Evolutionary conservation across 208 protist genomes (phyloP).

Genomic region (Strigomonas galati): DNA sequence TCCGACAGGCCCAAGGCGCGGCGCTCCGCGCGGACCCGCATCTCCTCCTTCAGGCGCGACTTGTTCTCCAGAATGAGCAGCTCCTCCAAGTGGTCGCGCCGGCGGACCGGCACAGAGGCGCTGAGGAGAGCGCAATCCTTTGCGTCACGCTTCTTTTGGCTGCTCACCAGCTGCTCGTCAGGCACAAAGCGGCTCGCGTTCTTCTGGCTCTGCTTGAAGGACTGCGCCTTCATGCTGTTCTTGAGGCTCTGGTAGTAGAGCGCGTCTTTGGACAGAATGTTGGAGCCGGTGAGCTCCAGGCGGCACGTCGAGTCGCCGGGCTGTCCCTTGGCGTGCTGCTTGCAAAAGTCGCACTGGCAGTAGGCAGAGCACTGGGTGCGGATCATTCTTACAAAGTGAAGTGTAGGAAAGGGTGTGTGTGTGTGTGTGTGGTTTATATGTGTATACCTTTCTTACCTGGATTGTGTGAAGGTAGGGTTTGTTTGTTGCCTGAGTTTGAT

Average conservation of each 20-base stretch:
- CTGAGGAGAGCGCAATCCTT: conserved; percentile 60
- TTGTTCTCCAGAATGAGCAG: conserved; percentile 85
- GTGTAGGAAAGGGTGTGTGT: neutral
- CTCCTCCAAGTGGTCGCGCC: conserved; percentile 85
- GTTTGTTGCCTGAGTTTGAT: neutral
- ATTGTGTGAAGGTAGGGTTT: no score
- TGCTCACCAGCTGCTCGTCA: conserved; percentile 80
- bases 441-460: no score
- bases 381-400: conserved; percentile 41
- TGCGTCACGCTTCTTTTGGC: conserved; percentile 51
- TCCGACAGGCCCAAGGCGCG: conserved; percentile 43
- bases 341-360: conserved; percentile 82
- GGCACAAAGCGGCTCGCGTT: conserved; percentile 75
- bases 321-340: neutral
- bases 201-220: conserved; percentile 56
- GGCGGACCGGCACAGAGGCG: conserved; percentile 68
- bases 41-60: conserved; percentile 56
- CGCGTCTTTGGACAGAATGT: conserved; percentile 50
- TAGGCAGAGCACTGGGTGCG: conserved; percentile 73
- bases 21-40: conserved; percentile 48
- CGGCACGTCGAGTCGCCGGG: neutral
- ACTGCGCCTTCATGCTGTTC: conserved; percentile 43
- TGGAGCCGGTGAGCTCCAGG: neutral
- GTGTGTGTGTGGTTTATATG: neutral
- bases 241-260: conserved; percentile 71